Evolutionary conservation across 208 protist species (phyloP), one percentile per base, ranked within the genome.

Genomic region (Acanthamoeba culbertsoni): DNA sequence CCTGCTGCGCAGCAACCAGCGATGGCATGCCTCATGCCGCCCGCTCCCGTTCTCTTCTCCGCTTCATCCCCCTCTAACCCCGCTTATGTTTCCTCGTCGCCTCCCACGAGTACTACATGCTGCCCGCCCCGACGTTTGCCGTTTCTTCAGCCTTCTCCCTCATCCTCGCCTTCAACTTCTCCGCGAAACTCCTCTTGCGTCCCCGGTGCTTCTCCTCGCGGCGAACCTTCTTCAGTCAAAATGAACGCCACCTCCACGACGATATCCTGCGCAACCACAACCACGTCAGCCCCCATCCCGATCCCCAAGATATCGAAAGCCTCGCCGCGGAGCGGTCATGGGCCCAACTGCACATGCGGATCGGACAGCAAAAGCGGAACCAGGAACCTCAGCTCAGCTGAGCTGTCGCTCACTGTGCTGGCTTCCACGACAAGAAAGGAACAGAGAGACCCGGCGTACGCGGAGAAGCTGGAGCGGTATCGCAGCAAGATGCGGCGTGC

Each of bases 381-480:
- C 40, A 79, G 26, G 40, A 28, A 18, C 2, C 8, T 45, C 10
- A 42, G 63, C 18, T 7, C 28, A 6, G 43, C 37, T 5, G 68
- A 79, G 26, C 6, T 42, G 59, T 68, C 59, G 59, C n/a, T 65
- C 16, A 65, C 59, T 23, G 28, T 65, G 16, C 14, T 65, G 59
- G 68, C 42, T 33, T n/a, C n/a, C n/a, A 79, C 68, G 42, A 43
- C 68, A 42, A 43, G 68, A 26, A 79, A 79, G 68, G 68, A 79
- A 40, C 68, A 79, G 16, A 33, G 68, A 31, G 68, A 79, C 48
- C 68, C 68, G 35, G 68, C 68, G 40, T 79, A 79, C 68, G 68
- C 68, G 4, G 68, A 79, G 68, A 79, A 79, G 40, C 68, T 79
- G 68, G 68, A 79, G 68, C 68, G 68, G 37, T 79, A 79, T 42